Base-by-base conservation (phyloP, 768 basidiomycete genomes). In the Calvatia gigantea region DNA sequence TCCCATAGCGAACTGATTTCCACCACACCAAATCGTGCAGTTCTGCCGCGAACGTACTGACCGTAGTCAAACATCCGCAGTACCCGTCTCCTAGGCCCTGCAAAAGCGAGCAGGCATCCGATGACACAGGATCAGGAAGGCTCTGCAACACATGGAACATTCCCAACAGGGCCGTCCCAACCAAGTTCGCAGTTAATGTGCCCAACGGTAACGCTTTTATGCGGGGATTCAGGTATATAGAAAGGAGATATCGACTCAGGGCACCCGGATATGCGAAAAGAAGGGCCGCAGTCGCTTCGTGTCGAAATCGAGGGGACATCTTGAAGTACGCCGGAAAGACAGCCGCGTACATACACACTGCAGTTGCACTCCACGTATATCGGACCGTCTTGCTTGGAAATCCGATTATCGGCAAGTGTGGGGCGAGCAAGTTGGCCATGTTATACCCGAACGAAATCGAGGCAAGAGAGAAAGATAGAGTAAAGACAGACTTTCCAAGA, bases 1-100 rank as follows among this genome's bases (percentile, higher is more conserved):
- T 59, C 25, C 80, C 82, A 67, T 98, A 98, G 42, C 83, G 64
- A 73, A 79, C 83, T 27, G 85, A 83, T 64, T 79, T 83, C 68
- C 81, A 67, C 29, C 74, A 67, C 39, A 73, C 69, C 58, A 94
- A 71, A 38, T 80, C 79, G 31, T 75, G 70, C 19, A 91, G 67
- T 67, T 99, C 97, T 7, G 86, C 86, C 1, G 85, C 88, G 65
- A 98, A 96, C 15, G 95, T 98, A 68, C 90, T 93, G 62, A 99
- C 81, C 1, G 97, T 99, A 1, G 89, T 95, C 62, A 98, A 75
- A 72, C 93, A 94, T 9, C 94, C 97, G 66, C 95, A 98, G 66
- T 93, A 98, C 6, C 97, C 97, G 66, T 98, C 93, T 21, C 77
- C 75, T 33, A 98, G 71, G 1, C 93, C 95, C 65, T 91, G 87